These are phyloP conservation scores for Sordariomycetes sp. DNA, from an alignment of 2,329 filamentous ascomycete species.

Conservation along the genomic window DNA sequence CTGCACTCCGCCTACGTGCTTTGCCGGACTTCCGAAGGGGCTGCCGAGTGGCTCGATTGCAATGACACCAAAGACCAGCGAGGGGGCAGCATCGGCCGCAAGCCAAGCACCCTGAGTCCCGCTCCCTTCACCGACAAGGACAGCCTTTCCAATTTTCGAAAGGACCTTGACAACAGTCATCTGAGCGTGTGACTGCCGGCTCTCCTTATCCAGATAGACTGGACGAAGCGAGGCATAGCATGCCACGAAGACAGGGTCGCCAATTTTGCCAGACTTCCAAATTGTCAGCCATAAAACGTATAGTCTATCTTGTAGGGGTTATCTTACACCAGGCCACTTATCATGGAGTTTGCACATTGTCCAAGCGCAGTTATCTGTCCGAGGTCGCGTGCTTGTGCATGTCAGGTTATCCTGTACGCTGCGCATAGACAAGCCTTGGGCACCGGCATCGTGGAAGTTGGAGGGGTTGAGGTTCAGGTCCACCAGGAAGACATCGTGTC, in stretches of 20 bases:
- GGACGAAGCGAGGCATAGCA: constrained; percentile 35
- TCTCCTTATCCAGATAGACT: constrained; percentile 13
- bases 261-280: constrained; percentile 22
- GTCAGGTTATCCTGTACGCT: background rate
- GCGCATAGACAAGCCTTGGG: background rate
- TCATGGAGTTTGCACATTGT: constrained; percentile 9
- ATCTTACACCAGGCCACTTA: constrained; percentile 28
- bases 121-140: constrained; percentile 41
- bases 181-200: constrained; percentile 20
- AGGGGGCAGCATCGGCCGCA: constrained; percentile 36
- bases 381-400: background rate
- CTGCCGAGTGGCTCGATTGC: constrained; percentile 44
- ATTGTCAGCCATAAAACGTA: background rate
- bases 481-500: constrained; percentile 32
- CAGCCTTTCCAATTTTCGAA: constrained; percentile 26
- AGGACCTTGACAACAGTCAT: constrained; percentile 31
- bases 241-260: constrained; percentile 37
- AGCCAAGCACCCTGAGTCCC: constrained; percentile 36
- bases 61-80: constrained; percentile 37
- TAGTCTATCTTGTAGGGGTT: background rate
- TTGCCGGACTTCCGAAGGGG: constrained; percentile 26
- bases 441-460: background rate
- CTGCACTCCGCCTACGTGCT: constrained; percentile 2
- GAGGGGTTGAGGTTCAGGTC: constrained; percentile 31
- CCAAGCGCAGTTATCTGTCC: background rate